Base-by-base conservation (phyloP, 78 protist species). In the Isochrysis galbana region DNA sequence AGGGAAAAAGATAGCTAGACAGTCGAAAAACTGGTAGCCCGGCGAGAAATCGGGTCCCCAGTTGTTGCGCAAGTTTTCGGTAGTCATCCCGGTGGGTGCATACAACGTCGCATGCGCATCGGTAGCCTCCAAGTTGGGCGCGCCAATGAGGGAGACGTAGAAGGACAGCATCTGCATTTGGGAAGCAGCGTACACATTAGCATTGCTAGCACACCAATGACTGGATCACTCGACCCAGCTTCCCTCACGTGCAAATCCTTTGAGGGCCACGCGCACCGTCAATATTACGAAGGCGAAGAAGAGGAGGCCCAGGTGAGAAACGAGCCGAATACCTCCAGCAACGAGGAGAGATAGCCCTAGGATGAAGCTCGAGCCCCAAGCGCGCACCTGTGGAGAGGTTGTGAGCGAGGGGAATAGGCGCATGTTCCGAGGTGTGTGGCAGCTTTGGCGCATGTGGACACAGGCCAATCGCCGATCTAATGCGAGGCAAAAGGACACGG, bases 1-100 rank as follows among this genome's bases (percentile, higher is more conserved):
- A 2, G 95, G 93, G 82, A 95, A 90, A 26, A 93, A 32, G 91
- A 88, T 23, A 22, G 93, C 77, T 34, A 95, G 51, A 21, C 54
- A 36, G 34, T 2, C 17, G 32, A 21, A 14, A 41, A 83, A 95
- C 38, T 88, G 48, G 38, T 48, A 70, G 34, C 42, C 83, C 36
- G 22, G 46, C 34, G 2, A 5, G 72, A n/a, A 92, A 22, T 39
- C 0, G 46, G 94, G 91, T 0, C 34, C 34, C 17, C 4, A 32
- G 82, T 93, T 93, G 93, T 2, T 54, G 0, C 14, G 25, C 10
- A 92, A 4, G 69, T 41, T 7, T 11, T 10, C 47, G 29, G 83
- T 41, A 21, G 42, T 1, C 39, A 91, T 77, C 26, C 92, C 92
- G 11, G 55, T 11, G 39, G 11, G 19, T 2, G 3, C 7, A 21